These are phyloP conservation scores for Microcos paniculata DNA, from an alignment of 345 rosid species.

Conservation along the genomic window DNA sequence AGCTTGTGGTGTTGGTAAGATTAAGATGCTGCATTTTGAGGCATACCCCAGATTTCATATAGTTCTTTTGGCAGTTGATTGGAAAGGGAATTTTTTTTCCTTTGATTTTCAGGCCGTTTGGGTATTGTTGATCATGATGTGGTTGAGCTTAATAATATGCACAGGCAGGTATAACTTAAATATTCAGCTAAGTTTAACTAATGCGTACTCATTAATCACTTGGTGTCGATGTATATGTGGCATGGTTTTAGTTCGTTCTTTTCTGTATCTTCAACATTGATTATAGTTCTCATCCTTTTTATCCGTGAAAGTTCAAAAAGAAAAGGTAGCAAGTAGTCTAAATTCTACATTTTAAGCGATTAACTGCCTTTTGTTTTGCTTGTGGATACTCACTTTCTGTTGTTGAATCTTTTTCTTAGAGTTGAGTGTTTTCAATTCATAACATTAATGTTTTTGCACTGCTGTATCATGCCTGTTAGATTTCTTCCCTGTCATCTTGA, in stretches of 20 bases:
- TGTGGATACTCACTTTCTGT: not conserved
- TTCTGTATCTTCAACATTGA: no score
- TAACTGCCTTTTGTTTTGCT: no score
- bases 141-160: conserved; percentile 97
- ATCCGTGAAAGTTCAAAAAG: not conserved
- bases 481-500: not conserved
- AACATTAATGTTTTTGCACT: not conserved
- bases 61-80: not conserved
- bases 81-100: not conserved
- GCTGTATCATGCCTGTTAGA: not conserved
- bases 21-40: conserved; percentile 30
- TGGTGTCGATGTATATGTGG: not conserved
- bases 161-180: conserved; percentile 71
- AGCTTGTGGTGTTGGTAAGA: conserved; percentile 84
- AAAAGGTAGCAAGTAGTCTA: not conserved
- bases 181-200: not conserved
- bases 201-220: not conserved
- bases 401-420: not conserved
- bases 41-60: not conserved
- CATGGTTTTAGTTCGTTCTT: not conserved
- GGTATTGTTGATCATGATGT: conserved; percentile 95
- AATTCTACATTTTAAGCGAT: no score
- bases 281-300: not conserved
- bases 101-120: conserved; percentile 54
- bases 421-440: not conserved